Evolutionary conservation across 345 rosid genomes (phyloP).

Genomic region (Salix koriyanagi): DNA sequence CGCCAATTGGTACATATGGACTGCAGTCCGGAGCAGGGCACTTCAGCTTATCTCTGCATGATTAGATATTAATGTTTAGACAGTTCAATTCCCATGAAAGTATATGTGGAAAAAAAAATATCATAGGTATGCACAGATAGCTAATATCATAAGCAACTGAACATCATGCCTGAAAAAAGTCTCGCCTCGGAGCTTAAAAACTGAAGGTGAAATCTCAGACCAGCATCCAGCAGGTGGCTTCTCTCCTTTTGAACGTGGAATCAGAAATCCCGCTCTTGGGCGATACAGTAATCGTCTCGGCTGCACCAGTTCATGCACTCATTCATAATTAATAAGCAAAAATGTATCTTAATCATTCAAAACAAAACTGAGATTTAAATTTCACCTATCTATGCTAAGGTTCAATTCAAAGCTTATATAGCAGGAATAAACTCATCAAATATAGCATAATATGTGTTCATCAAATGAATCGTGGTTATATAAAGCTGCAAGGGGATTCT

Average conservation of each 20-base stretch:
- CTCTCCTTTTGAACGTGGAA: constrained; percentile 49
- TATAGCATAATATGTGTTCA: neutral
- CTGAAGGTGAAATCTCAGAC: constrained; percentile 64
- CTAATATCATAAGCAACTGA: neutral
- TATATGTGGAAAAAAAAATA: neutral
- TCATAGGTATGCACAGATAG: neutral
- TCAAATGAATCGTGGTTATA: too few species aligned
- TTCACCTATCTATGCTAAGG: neutral
- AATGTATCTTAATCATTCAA: neutral
- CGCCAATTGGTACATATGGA: constrained; percentile 65
- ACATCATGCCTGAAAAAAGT: constrained; percentile 53
- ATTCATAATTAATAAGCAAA: neutral
- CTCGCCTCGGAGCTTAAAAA: constrained; percentile 65
- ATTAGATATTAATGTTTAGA: neutral
- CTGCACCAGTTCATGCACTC: constrained; percentile 35
- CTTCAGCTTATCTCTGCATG: constrained; percentile 67
- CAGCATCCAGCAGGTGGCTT: constrained; percentile 53
- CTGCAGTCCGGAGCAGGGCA: constrained; percentile 52
- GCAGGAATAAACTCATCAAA: neutral
- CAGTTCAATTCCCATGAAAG: neutral
- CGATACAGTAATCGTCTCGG: constrained; percentile 49
- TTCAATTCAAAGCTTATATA: neutral
- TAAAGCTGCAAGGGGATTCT: too few species aligned
- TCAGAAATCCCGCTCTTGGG: constrained; percentile 59
- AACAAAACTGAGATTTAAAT: neutral